phyloP scores from a whole-genome alignment of 192 early-diverging fungal genomes.

The Geosiphon pyriformis region DNA sequence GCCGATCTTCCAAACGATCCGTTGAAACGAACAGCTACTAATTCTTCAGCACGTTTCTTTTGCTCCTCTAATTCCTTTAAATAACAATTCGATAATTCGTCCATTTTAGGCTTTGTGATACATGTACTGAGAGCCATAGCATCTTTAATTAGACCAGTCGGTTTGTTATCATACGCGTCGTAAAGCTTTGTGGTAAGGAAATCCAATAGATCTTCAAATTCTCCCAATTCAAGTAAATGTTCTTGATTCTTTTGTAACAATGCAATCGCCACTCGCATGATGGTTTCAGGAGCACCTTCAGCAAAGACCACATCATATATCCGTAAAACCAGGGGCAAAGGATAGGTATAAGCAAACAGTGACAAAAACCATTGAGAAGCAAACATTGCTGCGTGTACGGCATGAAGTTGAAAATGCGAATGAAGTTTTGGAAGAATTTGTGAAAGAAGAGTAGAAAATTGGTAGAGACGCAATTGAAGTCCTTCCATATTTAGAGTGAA shows the following conservation, averaged over 20 bases:
- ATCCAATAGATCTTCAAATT: slow-evolving; percentile 79
- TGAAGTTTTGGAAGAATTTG: slow-evolving; percentile 71
- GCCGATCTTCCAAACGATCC: slow-evolving; percentile 34
- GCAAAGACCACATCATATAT: slow-evolving; percentile 90
- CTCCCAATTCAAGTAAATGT: slow-evolving; percentile 54
- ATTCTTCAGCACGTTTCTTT: slow-evolving; percentile 45
- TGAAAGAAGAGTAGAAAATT: slow-evolving; percentile 73
- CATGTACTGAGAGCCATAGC: slow-evolving; percentile 63
- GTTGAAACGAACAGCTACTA: slow-evolving; percentile 45
- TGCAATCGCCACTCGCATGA: slow-evolving; percentile 83
- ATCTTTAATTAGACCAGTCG: slow-evolving; percentile 67
- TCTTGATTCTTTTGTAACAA: slow-evolving; percentile 79
- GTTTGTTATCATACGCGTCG: slow-evolving; percentile 60
- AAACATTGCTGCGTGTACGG: slow-evolving; percentile 82
- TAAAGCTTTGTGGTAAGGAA: slow-evolving; percentile 81
- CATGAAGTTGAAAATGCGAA: slow-evolving; percentile 69
- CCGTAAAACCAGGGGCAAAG: slow-evolving; percentile 80
- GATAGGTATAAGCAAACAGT: slow-evolving; percentile 94
- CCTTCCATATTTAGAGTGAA: slow-evolving; percentile 94
- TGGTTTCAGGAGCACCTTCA: slow-evolving; percentile 86
- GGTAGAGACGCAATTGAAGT: slow-evolving; percentile 82
- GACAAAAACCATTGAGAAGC: slow-evolving; percentile 98
- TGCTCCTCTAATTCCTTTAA: slow-evolving; percentile 43
- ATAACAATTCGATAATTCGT: slow-evolving; percentile 59
- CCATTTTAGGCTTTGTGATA: slow-evolving; percentile 68